Base-by-base conservation (phyloP, 352 stramenopile genomes). In the Globisporangium alternatum region DNA sequence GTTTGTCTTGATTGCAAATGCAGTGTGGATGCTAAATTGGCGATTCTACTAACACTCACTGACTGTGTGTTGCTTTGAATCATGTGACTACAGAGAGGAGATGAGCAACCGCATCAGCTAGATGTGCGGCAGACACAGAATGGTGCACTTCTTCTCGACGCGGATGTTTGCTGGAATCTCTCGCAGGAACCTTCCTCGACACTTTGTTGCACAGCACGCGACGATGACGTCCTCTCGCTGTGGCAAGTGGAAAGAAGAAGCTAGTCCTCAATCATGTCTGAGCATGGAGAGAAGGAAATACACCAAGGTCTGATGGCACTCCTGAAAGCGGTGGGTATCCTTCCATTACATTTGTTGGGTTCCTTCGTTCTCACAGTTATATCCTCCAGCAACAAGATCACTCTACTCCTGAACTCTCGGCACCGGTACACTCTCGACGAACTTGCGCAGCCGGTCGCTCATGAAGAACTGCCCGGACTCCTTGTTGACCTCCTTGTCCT, bases 401-500 rank as follows among this genome's bases (percentile, higher is more conserved):
- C 17, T 5, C n/a, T 45, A 39, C 39, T 33, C 28, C 8, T 56
- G 62, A 2, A 56, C 28, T 43, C 65, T 75, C 1, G 68, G 51
- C 41, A 77, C 64, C 2, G 80, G 80, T 2, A 90, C 75, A 28
- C 74, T 95, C 21, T 80, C 76, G 12, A 93, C 78, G 43, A 94
- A 91, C 43, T 82, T 75, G 31, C 71, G 70, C 4, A 95, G 72
- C n/a, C 81, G 72, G 30, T 91, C 80, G 48, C 78, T 90, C 87
- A 92, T 94, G 59, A 89, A 92, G 69, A 80, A 94, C 54, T 90
- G 69, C 0, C 80, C 82, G 5, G 68, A 78, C 0, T 75, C 74
- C 22, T 89, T 87, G 70, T 96, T 96, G 19, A 80, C 51, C 59
- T 91, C 71, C 43, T 78, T 74, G 72, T 99, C 96, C 47, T 97